These are phyloP conservation scores for Leptographium flavum DNA, from an alignment of 2,329 filamentous ascomycete species.

Conservation along the genomic window DNA sequence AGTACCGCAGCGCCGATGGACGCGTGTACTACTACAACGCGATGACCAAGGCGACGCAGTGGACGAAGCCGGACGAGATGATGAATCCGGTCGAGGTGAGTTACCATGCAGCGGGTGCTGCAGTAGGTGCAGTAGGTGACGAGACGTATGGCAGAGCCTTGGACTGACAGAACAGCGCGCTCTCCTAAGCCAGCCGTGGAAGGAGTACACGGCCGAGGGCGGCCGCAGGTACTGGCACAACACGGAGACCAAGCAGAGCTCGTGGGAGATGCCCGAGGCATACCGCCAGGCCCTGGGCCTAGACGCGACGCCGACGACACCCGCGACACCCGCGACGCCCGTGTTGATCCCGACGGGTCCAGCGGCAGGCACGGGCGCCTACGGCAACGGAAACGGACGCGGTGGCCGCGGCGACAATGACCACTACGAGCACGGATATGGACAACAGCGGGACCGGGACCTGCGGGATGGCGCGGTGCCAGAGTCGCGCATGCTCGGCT, in stretches of 20 bases:
- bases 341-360: slow-evolving; percentile 20
- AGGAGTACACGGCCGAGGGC: slow-evolving; percentile 75
- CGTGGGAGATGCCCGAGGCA: slow-evolving; percentile 82
- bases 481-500: slow-evolving; percentile 42
- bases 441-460: slow-evolving; percentile 6
- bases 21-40: slow-evolving; percentile 85
- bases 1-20: slow-evolving; percentile 68
- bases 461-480: slow-evolving; percentile 21
- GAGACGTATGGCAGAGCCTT: too few relatives aligned
- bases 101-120: background rate
- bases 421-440: slow-evolving; percentile 1
- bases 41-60: slow-evolving; percentile 75
- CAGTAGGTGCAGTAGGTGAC: too few relatives aligned
- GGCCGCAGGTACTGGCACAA: slow-evolving; percentile 95
- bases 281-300: slow-evolving; percentile 64
- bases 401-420: background rate
- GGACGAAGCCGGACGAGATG: slow-evolving; percentile 84
- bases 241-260: slow-evolving; percentile 78
- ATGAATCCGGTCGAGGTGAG: slow-evolving; percentile 69
- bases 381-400: slow-evolving; percentile 11
- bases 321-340: slow-evolving; percentile 28
- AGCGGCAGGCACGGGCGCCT: slow-evolving; percentile 15
- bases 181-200: slow-evolving; percentile 74
- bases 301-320: slow-evolving; percentile 28
- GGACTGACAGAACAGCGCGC: slow-evolving; percentile 46